These are phyloP conservation scores for Sporobolomyces pararoseus DNA, from an alignment of 768 basidiomycete genomes.

Conservation along the genomic window DNA sequence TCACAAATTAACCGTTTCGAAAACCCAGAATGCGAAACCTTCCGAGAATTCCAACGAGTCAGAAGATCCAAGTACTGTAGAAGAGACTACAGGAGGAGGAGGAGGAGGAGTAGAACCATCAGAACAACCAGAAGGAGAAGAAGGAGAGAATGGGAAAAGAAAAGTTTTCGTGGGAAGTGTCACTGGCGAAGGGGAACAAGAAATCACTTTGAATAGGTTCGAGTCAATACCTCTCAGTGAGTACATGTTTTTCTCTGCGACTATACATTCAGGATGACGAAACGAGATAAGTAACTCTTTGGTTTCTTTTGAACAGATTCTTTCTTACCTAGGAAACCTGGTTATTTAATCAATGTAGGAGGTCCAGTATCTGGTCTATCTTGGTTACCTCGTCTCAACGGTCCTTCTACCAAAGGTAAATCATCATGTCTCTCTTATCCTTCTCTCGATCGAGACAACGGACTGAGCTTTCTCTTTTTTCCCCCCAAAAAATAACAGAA, in stretches of 20 bases:
- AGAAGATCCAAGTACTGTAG: too few relatives aligned
- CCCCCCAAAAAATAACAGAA: conserved; percentile 53
- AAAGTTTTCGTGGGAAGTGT: conserved; percentile 4
- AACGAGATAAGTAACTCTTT: too few relatives aligned
- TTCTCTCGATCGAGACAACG: not conserved
- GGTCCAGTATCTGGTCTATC: conserved; percentile 86
- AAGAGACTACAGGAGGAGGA: too few relatives aligned
- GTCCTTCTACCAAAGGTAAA: conserved; percentile 49
- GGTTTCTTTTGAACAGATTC: conserved; percentile 54
- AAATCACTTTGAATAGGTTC: conserved; percentile 1
- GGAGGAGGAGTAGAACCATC: too few relatives aligned
- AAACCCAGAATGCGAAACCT: not conserved
- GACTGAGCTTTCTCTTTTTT: not conserved
- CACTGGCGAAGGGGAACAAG: conserved; percentile 17
- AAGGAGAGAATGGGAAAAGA: too few relatives aligned
- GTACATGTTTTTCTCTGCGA: not conserved
- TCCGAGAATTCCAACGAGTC: too few relatives aligned
- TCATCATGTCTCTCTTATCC: not conserved
- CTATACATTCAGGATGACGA: not conserved
- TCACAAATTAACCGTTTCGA: not conserved
- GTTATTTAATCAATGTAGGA: conserved; percentile 78
- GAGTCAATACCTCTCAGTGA: not conserved
- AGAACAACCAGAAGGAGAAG: too few relatives aligned
- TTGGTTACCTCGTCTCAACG: conserved; percentile 75
- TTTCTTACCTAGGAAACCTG: conserved; percentile 59